Evolutionary conservation across 257 asterid species (phyloP).

Genomic region (Solanum habrochaites): DNA sequence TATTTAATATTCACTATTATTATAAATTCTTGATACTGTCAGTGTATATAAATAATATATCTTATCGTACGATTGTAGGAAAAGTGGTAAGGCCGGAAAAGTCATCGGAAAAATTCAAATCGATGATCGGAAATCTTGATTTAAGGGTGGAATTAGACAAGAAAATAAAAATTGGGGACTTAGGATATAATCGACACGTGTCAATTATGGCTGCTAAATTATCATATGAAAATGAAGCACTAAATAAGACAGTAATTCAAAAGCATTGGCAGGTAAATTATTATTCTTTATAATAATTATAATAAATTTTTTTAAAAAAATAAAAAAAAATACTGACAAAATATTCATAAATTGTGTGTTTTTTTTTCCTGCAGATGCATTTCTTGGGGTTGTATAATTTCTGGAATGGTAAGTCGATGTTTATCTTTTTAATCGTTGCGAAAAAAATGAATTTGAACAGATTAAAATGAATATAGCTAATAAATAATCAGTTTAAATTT

Average conservation of each 20-base stretch:
- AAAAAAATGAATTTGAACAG: background rate
- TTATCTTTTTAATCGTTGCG: accelerated
- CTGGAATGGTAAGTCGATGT: slow-evolving; percentile 34
- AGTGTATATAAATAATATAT: background rate
- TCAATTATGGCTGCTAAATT: slow-evolving; percentile 62
- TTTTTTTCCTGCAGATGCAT: slow-evolving; percentile 35
- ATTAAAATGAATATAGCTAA: background rate
- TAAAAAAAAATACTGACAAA: background rate
- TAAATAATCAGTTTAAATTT: background rate
- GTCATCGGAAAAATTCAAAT: slow-evolving; percentile 27
- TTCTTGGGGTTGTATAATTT: slow-evolving; percentile 41
- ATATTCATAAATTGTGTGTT: background rate
- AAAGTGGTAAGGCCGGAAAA: slow-evolving; percentile 39
- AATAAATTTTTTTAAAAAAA: background rate
- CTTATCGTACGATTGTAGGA: slow-evolving; percentile 16
- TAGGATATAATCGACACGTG: slow-evolving; percentile 15
- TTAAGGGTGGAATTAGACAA: slow-evolving; percentile 27
- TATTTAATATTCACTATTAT: background rate
- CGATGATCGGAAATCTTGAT: slow-evolving; percentile 36
- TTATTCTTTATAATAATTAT: background rate
- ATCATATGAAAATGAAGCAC: slow-evolving; percentile 44
- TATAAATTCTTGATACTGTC: background rate
- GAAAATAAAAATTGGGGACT: background rate
- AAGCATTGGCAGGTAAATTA: slow-evolving; percentile 41
- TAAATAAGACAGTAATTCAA: slow-evolving; percentile 16